Percentiles rank a stretch among this genome's conserved stretches.
Conservation (phyloP, 2,329 filamentous ascomycete genomes). For the Phialocephala sp. region DNA sequence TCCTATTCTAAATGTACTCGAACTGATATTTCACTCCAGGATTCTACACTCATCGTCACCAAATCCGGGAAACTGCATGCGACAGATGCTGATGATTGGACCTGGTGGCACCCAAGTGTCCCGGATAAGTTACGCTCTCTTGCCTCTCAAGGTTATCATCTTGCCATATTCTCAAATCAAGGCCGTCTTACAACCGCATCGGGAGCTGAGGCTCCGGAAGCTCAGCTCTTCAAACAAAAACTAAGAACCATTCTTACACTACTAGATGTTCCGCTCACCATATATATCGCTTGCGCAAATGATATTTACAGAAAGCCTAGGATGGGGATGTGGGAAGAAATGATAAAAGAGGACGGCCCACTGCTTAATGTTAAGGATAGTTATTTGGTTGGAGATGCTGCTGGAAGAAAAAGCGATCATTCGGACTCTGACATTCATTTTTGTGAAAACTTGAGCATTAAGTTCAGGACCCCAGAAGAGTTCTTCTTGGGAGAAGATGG, state of each 20-base stretch:
- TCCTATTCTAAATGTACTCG: not conserved
- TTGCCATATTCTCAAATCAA: constrained; percentile 5
- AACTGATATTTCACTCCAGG: not conserved
- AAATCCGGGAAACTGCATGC: not conserved
- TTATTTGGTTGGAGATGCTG: constrained; percentile 7
- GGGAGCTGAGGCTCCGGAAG: not conserved
- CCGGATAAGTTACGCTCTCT: not conserved
- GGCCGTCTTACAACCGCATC: not conserved
- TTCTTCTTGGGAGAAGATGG: not conserved
- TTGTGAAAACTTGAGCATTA: not conserved
- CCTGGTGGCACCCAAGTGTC: constrained; percentile 8
- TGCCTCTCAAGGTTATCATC: not conserved
- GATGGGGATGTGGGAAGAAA: constrained; percentile 5
- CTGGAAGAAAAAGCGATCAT: constrained; percentile 3
- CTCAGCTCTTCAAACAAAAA: constrained; percentile 1
- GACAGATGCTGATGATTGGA: not conserved
- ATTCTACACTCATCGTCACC: not conserved
- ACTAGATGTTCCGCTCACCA: not conserved
- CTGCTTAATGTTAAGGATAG: not conserved
- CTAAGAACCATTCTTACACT: not conserved
- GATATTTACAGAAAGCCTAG: constrained; percentile 10
- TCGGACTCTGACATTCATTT: constrained; percentile 10
- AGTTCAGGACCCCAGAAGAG: constrained; percentile 2
- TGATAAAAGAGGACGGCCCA: not conserved
- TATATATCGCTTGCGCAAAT: constrained; percentile 13